Base-by-base conservation (phyloP, 2,329 filamentous ascomycete genomes). In the Nemania sp. region DNA sequence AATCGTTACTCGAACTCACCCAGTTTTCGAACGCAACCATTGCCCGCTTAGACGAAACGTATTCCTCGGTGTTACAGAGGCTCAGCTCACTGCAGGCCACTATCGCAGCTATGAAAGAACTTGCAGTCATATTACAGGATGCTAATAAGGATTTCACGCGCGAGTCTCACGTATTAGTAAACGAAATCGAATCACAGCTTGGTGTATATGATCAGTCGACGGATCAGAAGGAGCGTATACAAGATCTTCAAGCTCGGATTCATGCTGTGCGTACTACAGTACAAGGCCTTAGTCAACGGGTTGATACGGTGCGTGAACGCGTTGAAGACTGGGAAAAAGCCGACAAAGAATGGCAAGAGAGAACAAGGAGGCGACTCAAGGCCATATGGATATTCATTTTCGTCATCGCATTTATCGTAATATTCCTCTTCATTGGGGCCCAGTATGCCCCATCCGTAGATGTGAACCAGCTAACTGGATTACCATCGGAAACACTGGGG, bases 21-120 rank as follows among this genome's bases (percentile, higher is more conserved):
- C 73, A 78, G 26, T 79, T 85, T 67, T 87, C 87, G 19, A 78
- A 83, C 50, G 72, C 77, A 19, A 83, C 85, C 20, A 89, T 85
- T 14, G 78, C 80, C 56, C 80, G 80, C 28, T 80, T 93, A 36
- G 88, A 92, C 68, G 82, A 88, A 54, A 86, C 86, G 3, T 92
- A 91, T 72, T 88, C 89, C 60, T 81, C 83, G 0, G 80, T 91
- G 8, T 76, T 91, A 24, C 85, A 90, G 66, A 89, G 87, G 65
- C 78, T 88, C 43, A 80, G 79, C 44, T 70, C 78, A 1, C 74
- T 92, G 31, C 85, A 86, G 49, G 80, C 76, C 61, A 90, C 84
- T 1, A 80, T 91, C 33, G 69, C 76, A 5, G 80, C 80, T 2
- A 74, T 93, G 23, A 85, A 84, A 64, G 83, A 88, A 61, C 77